Evolutionary conservation across 208 protist genomes (phyloP), one percentile per base, ranked within the genome.

Genomic region (Angomonas ambiguus): DNA sequence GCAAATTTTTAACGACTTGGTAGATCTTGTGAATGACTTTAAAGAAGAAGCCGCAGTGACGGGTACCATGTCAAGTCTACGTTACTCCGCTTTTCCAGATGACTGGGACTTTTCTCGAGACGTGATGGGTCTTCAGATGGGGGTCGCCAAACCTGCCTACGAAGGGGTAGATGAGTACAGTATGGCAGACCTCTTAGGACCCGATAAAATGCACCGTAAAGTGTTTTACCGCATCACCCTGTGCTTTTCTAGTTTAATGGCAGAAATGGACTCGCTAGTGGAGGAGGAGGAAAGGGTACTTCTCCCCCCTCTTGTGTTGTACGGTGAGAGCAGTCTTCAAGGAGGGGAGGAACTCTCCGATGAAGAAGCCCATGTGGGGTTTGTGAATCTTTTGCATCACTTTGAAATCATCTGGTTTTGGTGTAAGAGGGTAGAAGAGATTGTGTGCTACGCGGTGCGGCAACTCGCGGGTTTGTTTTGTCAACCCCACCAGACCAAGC

Each of bases 381-480:
- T 62, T 42, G 56, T 62, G 11, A 27, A 62, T 22, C 31, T 62
- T 3, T 16, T 62, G 30, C 56, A 31, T 11, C 56, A 62, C 31
- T 35, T 62, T 24, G 56, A 62, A 22, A 11, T 62, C 2, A 35
- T 62, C 16, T 62, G 56, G 56, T 35, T 24, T n/a, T 62, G 56
- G 56, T 42, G 33, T 35, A 2, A 2, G 30, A 22, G 56, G 25
- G 65, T 70, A 20, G 35, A 70, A 18, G 20, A 42, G 22, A 45
- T 70, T 11, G 51, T 60, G 18, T 25, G 33, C 30, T 91, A 91
- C 56, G 59, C 78, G 4, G 57, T 93, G 5, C 78, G 71, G 58
- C 85, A 94, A 62, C 59, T 94, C 28, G 79, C 83, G 5, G 76
- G 80, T 10, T 59, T 91, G 16, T 90, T 88, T 51, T 30, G 79